Evolutionary conservation across 371 early-diverging fungal species (phyloP).

Genomic region (Mortierella sp.): DNA sequence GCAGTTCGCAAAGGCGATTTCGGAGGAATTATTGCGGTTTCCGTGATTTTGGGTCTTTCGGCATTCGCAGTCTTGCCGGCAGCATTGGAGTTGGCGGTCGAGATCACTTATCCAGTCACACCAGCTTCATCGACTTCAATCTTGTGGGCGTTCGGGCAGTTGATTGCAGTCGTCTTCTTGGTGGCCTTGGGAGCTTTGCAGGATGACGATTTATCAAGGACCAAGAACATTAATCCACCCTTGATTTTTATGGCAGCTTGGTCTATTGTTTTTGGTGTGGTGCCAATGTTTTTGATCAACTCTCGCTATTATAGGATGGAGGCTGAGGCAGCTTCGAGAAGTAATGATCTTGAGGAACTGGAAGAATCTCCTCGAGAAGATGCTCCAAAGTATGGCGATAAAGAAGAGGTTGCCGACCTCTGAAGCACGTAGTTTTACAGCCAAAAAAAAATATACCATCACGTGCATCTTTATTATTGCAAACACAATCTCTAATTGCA

Average conservation of each 20-base stretch:
- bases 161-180: slow-evolving; percentile 61
- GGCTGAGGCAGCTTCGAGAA: slow-evolving; percentile 24
- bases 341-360: background rate
- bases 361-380: background rate
- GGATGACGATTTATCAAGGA: slow-evolving; percentile 25
- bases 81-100: slow-evolving; percentile 65
- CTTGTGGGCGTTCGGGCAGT: slow-evolving; percentile 63
- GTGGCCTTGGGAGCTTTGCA: slow-evolving; percentile 59
- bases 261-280: slow-evolving; percentile 23
- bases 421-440: background rate
- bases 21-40: slow-evolving; percentile 60
- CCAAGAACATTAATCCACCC: slow-evolving; percentile 34
- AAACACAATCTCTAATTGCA: background rate
- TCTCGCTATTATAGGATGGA: slow-evolving; percentile 39
- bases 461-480: background rate
- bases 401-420: background rate
- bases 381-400: background rate
- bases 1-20: slow-evolving; percentile 59
- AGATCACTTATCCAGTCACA: slow-evolving; percentile 67
- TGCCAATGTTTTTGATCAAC: slow-evolving; percentile 30
- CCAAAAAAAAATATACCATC: background rate
- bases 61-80: slow-evolving; percentile 65
- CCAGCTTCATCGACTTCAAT: slow-evolving; percentile 64
- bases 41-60: slow-evolving; percentile 61
- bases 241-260: slow-evolving; percentile 40